Evolutionary conservation across 306 rosid species (phyloP).

Genomic region (Hippophae rhamnoides): DNA sequence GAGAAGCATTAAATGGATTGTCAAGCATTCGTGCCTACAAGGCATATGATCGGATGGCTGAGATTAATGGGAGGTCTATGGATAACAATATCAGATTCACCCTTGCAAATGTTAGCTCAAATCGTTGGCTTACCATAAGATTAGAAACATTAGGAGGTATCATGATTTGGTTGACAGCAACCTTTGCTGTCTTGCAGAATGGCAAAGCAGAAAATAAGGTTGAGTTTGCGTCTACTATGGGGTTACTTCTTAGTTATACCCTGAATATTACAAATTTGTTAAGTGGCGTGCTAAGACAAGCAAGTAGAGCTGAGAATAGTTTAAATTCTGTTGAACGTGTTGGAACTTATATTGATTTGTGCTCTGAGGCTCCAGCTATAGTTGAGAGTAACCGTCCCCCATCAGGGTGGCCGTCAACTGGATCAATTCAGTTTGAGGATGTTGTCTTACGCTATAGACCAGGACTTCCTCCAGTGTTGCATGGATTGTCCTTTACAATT

Average conservation of each 20-base stretch:
- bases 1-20: constrained; percentile 81
- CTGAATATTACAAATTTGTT: constrained; percentile 68
- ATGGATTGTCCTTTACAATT: constrained; percentile 56
- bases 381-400: constrained; percentile 65
- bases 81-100: constrained; percentile 74
- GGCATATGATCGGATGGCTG: constrained; percentile 70
- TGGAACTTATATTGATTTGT: constrained; percentile 54
- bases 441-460: constrained; percentile 82
- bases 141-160: constrained; percentile 77
- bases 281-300: constrained; percentile 69
- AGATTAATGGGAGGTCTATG: constrained; percentile 64
- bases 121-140: constrained; percentile 63
- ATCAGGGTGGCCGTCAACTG: constrained; percentile 75
- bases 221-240: constrained; percentile 71
- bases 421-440: constrained; percentile 59
- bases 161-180: constrained; percentile 81
- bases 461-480: constrained; percentile 80
- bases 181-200: constrained; percentile 77
- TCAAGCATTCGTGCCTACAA: constrained; percentile 70
- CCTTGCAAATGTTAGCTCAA: constrained; percentile 49
- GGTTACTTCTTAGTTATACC: constrained; percentile 75
- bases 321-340: constrained; percentile 86
- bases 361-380: constrained; percentile 61
- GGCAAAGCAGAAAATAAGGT: constrained; percentile 44
- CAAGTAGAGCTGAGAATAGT: constrained; percentile 78